Percentiles rank a stretch among this genome's conserved stretches.
These are phyloP conservation scores for Botrytis aclada DNA, from an alignment of 2,329 filamentous ascomycete genomes.

Conservation along the genomic window DNA sequence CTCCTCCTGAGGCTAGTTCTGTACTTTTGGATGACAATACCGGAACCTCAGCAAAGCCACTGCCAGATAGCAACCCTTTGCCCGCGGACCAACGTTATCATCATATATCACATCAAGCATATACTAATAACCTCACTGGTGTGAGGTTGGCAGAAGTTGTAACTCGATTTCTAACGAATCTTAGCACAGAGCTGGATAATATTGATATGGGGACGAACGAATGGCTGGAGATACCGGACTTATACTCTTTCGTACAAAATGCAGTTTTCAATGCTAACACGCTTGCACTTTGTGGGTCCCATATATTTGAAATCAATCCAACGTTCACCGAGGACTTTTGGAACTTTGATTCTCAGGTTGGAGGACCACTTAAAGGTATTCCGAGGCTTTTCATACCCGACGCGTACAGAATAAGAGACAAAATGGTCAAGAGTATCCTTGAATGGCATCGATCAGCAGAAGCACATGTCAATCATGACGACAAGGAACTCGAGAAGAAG, in stretches of 20 bases:
- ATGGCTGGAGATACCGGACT: slow-evolving; percentile 30
- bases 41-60: slow-evolving; percentile 22
- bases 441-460: slow-evolving; percentile 33
- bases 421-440: slow-evolving; percentile 26
- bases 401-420: slow-evolving; percentile 29
- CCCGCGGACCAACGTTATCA: slow-evolving; percentile 25
- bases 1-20: slow-evolving; percentile 16
- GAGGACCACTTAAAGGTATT: slow-evolving; percentile 28
- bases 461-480: slow-evolving; percentile 22
- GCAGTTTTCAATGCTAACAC: slow-evolving; percentile 33
- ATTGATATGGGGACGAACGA: slow-evolving; percentile 19
- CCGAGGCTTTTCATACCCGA: slow-evolving; percentile 34
- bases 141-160: slow-evolving; percentile 22
- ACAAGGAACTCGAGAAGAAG: slow-evolving; percentile 21
- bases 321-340: slow-evolving; percentile 34
- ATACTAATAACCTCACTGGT: slow-evolving; percentile 23
- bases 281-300: slow-evolving; percentile 33
- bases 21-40: slow-evolving; percentile 23
- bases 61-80: slow-evolving; percentile 21
- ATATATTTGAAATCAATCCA: slow-evolving; percentile 32
- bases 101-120: slow-evolving; percentile 21
- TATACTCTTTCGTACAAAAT: slow-evolving; percentile 32
- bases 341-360: slow-evolving; percentile 32
- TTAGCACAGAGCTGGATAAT: slow-evolving; percentile 19
- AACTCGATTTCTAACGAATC: slow-evolving; percentile 18